Evolutionary conservation across 768 basidiomycete species (phyloP).

Genomic region (Multifurca ochricompacta): DNA sequence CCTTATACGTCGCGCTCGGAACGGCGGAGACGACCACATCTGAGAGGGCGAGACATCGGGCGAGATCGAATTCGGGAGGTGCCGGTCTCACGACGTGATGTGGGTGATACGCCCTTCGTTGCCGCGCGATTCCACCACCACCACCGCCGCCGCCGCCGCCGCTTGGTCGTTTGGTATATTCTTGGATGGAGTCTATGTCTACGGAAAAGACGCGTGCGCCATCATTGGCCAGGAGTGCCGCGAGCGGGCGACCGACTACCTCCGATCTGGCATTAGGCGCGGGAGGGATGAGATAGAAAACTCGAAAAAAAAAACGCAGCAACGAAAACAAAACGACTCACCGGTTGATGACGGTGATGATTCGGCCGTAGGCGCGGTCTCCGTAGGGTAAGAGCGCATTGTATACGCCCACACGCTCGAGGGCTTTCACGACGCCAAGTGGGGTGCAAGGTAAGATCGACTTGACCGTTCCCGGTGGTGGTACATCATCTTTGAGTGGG

Average conservation of each 20-base stretch:
- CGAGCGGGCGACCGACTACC: constrained; percentile 95
- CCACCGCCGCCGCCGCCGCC: constrained; percentile 20
- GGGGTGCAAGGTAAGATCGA: constrained; percentile 97
- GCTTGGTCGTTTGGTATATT: constrained; percentile 90
- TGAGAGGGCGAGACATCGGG: constrained; percentile 74
- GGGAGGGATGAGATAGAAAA: too few relatives aligned
- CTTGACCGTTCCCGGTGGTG: constrained; percentile 84
- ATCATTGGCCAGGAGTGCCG: constrained; percentile 91
- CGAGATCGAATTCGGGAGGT: constrained; percentile 52
- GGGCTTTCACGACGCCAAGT: constrained; percentile 89
- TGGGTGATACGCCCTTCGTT: constrained; percentile 73
- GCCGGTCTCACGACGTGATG: constrained; percentile 66
- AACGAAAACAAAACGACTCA: constrained; percentile 31
- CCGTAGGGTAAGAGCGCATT: constrained; percentile 89
- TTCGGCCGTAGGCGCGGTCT: constrained; percentile 89
- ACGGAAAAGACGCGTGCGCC: constrained; percentile 93
- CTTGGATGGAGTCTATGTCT: constrained; percentile 94
- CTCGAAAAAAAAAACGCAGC: not conserved
- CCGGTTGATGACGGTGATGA: constrained; percentile 92
- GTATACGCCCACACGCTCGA: constrained; percentile 89
- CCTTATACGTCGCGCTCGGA: constrained; percentile 75
- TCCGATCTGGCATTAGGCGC: constrained; percentile 59
- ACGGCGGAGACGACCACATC: constrained; percentile 96
- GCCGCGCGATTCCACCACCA: constrained; percentile 22
- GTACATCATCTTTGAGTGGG: constrained; percentile 42